Evolutionary conservation across 1,284 basidiomycete species (phyloP), one percentile per base, ranked within the genome.

Genomic region (Sporisorium reilianum): DNA sequence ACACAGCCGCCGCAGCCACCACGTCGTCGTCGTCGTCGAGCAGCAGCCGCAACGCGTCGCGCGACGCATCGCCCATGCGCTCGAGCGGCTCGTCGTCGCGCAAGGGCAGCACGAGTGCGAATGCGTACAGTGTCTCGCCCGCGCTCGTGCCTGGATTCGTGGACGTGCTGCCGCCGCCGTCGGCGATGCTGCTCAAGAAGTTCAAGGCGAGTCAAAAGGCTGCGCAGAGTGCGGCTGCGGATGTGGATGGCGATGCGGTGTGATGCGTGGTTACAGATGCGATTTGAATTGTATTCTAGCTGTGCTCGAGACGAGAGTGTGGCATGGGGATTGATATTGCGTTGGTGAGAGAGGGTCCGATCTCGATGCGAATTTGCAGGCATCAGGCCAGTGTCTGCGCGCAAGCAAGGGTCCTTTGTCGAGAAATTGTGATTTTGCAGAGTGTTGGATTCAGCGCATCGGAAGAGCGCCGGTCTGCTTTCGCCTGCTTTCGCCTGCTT

Each of bases 121-220:
- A n/a, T n/a, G n/a, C n/a, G n/a, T 60, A 57, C 18, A 28, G 20
- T 3, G 46, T 53, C 45, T 26, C 62, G 25, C 67, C 67, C 1
- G 62, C 67, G 2, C n/a, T 64, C 5, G 62, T 53, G 18, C 62
- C 67, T 1, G 68, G 68, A 1, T 62, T 56, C 5, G 46, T 65
- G 8, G 68, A 61, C 14, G 42, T 55, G 4, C 40, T 58, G 14
- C 68, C 68, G 0, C 34, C 62, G 7, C 48, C 57, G 0, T 49
- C 38, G n/a, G 26, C 65, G 20, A 30, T 58, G 34, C 28, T 70
- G 36, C 20, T 64, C 22, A 60, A 60, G 23, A 69, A 64, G 67
- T 61, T 42, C 38, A 61, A 55, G 57, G 56, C 67, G 5, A 57
- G 55, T 50, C 63, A 65, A 22, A 26, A 59, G 46, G 38, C 38